Evolutionary conservation across 208 protist genomes (phyloP).

Genomic region (Herpetomonas muscarum): DNA sequence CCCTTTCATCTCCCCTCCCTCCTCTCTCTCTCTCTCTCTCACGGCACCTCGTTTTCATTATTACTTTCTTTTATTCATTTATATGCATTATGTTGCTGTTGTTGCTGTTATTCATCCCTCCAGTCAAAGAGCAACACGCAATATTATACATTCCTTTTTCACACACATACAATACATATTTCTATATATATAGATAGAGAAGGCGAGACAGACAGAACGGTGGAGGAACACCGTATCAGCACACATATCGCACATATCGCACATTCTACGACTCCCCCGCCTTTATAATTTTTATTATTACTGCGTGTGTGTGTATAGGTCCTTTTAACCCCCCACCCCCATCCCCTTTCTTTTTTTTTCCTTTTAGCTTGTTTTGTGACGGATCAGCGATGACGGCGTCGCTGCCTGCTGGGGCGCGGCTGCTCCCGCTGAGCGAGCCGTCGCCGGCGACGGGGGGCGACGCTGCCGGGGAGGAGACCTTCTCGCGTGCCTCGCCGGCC

Average conservation of each 20-base stretch:
- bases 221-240: no score
- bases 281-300: not conserved
- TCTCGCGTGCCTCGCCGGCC: slow-evolving; percentile 23
- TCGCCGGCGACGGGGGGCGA: not conserved
- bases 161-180: no score
- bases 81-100: not conserved
- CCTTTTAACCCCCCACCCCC: no score
- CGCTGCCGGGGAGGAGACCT: slow-evolving; percentile 8
- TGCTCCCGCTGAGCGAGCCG: not conserved
- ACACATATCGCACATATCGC: no score
- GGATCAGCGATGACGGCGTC: not conserved
- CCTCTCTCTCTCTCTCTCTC: no score
- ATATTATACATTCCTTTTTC: not conserved
- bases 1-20: no score
- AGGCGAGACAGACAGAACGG: no score
- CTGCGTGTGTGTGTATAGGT: not conserved
- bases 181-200: no score
- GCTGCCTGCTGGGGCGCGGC: not conserved
- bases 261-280: not conserved
- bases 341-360: slow-evolving; percentile 7
- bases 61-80: not conserved
- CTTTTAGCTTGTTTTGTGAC: not conserved
- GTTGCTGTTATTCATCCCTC: not conserved
- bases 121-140: not conserved
- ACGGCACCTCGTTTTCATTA: not conserved